Percentiles rank a stretch among this genome's conserved stretches.
Evolutionary conservation across 169 alveolate species (phyloP).

Genomic region (Plasmodium cynomolgi): DNA sequence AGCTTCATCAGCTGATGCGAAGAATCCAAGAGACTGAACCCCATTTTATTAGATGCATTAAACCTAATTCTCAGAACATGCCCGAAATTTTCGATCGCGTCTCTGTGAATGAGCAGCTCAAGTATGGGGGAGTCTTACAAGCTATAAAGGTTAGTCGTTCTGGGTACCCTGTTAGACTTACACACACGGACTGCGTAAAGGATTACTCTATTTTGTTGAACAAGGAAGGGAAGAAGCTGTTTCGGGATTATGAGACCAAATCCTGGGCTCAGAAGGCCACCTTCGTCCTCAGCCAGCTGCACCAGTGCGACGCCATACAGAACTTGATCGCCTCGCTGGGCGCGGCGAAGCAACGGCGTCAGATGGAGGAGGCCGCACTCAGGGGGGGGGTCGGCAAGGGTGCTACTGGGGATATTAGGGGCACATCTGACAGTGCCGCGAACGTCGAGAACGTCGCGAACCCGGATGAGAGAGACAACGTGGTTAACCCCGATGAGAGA

Average conservation of each 20-base stretch:
- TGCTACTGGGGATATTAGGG: not conserved
- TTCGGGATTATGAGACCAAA: not conserved
- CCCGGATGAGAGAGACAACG: too few species aligned
- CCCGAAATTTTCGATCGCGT: conserved; percentile 91
- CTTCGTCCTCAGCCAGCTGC: not conserved
- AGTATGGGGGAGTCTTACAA: conserved; percentile 93
- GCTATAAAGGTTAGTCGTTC: conserved; percentile 95
- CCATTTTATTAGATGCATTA: conserved; percentile 95
- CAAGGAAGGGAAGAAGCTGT: conserved; percentile 43
- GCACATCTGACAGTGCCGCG: not conserved
- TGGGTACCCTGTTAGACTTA: conserved; percentile 94
- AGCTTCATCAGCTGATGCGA: conserved; percentile 92
- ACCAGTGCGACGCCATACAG: not conserved
- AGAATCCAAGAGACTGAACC: conserved; percentile 92
- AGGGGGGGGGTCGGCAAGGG: not conserved
- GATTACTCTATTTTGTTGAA: conserved; percentile 86
- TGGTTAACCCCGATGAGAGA: too few species aligned
- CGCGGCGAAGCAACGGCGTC: not conserved
- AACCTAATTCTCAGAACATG: conserved; percentile 91
- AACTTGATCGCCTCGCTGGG: not conserved
- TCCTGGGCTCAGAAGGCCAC: conserved; percentile 51
- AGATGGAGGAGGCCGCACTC: not conserved
- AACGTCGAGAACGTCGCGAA: too few species aligned
- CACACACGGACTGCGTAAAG: conserved; percentile 89
- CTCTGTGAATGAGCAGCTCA: conserved; percentile 93